Evolutionary conservation across 371 early-diverging fungal species (phyloP), one percentile per base, ranked within the genome.

Genomic region (Lichtheimia hyalospora): DNA sequence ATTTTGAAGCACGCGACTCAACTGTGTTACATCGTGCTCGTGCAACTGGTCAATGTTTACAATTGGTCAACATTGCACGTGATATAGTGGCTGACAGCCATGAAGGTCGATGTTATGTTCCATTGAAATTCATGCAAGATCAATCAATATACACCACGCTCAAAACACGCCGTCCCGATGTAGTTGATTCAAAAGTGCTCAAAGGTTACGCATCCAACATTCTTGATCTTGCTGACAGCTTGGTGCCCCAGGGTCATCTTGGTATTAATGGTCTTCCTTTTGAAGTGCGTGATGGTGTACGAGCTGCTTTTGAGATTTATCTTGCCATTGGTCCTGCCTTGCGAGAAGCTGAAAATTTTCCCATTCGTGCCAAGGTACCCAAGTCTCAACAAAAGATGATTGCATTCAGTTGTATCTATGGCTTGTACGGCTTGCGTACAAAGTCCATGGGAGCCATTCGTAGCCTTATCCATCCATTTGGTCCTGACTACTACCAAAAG

Each of bases 11-110:
- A 28, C 62, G 77, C 16, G 57, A 67, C 5, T 64, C 75, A 16
- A 53, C 71, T 6, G 63, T 74, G 16, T 28, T 80, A n/a, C 23
- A 54, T 24, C 65, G 58, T 44, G 83, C 85, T 20, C 57, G 81
- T 49, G 77, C 77, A 13, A 80, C 83, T 58, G 86, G 86, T 12
- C 73, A 76, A 62, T 79, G 81, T n/a, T 67, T 86, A 49, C 86
- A 86, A 67, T 46, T 84, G 14, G 62, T 84, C 24, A 86, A 86
- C 61, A 81, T 80, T 58, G 79, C 82, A 21, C 69, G 86, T 43
- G 86, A 86, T 61, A 55, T 86, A 3, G 67, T 75, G 34, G 65
- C 76, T 12, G 86, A 86, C 59, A 78, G 77, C 7, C 53, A 70
- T 18, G 68, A 76, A 8, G 73, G 74, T 20, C 62, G 86, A 1